A percentile compares a stretch with the other conserved stretches of the same genome.
phyloP scores from a whole-genome alignment of 768 basidiomycete genomes.

The Mycena metata region DNA sequence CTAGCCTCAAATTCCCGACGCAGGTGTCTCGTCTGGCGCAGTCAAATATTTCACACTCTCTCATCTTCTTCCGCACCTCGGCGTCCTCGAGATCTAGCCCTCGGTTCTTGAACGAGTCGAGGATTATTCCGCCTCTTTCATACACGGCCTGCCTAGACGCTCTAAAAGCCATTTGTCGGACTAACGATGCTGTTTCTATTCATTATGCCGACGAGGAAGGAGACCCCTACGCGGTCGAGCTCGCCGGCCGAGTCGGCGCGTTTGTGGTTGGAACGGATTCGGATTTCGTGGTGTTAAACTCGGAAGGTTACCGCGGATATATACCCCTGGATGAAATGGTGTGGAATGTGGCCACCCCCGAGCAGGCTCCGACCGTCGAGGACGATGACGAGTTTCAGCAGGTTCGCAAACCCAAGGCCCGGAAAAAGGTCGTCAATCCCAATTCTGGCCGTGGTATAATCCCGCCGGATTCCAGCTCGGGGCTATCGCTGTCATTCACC shows the following conservation, averaged over 20 bases:
- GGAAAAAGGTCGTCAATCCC: conserved; percentile 53
- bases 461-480: conserved; percentile 63
- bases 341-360: conserved; percentile 62
- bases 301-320: conserved; percentile 83
- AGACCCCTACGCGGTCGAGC: conserved; percentile 87
- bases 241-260: conserved; percentile 79
- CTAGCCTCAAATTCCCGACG: conserved; percentile 81
- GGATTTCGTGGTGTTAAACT: conserved; percentile 84
- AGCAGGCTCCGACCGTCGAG: conserved; percentile 38
- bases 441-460: conserved; percentile 58
- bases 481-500: conserved; percentile 65
- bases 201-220: conserved; percentile 87
- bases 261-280: conserved; percentile 87
- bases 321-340: conserved; percentile 83
- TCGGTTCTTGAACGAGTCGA: conserved; percentile 79
- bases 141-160: conserved; percentile 71
- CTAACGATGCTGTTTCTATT: conserved; percentile 58
- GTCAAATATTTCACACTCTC: conserved; percentile 69
- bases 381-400: conserved; percentile 67
- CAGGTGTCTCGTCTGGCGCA: conserved; percentile 69
- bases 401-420: conserved; percentile 66
- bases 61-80: conserved; percentile 89
- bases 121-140: conserved; percentile 79
- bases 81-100: conserved; percentile 69
- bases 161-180: conserved; percentile 56